phyloP scores from a whole-genome alignment of 1,139 yeast genomes.

The Yamadazyma buinensis region DNA sequence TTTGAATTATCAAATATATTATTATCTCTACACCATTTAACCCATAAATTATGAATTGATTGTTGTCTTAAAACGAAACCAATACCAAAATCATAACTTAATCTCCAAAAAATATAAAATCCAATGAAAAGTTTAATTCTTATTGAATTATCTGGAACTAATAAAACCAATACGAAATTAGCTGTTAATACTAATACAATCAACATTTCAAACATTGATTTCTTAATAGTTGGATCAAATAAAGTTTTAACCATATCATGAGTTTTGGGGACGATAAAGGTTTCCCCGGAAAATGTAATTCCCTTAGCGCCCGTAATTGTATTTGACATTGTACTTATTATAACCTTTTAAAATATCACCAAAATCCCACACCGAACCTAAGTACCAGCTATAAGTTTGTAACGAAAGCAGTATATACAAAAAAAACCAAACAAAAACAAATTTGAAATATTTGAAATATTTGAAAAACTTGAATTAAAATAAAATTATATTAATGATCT shows the following conservation, averaged over 20 bases:
- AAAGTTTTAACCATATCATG: constrained; percentile 84
- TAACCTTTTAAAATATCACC: no score
- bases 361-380: no score
- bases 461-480: no score
- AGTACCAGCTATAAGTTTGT: no score
- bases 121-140: constrained; percentile 47
- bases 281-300: constrained; percentile 44
- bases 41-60: constrained; percentile 56
- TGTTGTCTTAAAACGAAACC: constrained; percentile 69
- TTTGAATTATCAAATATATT: constrained; percentile 43
- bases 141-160: constrained; percentile 22
- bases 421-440: background rate
- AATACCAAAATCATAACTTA: constrained; percentile 75
- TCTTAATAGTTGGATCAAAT: constrained; percentile 71
- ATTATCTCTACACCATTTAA: constrained; percentile 48
- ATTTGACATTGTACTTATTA: constrained; percentile 16
- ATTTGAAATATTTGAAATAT: no score
- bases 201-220: constrained; percentile 61
- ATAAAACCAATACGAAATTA: constrained; percentile 50
- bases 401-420: no score
- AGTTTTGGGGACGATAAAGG: constrained; percentile 71
- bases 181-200: constrained; percentile 52
- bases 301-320: constrained; percentile 37
- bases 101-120: constrained; percentile 72
- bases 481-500: no score